Base-by-base conservation (phyloP, 352 stramenopile species). In the Stephanocyclus meneghinianus region DNA sequence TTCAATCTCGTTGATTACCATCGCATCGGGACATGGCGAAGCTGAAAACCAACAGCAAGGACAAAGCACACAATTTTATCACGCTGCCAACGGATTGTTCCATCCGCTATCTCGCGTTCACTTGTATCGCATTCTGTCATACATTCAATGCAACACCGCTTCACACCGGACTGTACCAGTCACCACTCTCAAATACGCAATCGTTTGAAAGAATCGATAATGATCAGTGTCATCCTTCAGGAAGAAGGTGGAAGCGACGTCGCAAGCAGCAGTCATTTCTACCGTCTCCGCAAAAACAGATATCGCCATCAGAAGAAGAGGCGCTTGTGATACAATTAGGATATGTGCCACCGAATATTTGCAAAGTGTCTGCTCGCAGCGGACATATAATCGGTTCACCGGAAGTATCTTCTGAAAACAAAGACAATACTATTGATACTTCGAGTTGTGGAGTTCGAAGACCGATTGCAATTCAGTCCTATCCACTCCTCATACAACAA, bases 401-500 rank as follows among this genome's bases (percentile, higher is more conserved):
- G 2, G 8, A 16, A 7, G 3, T 32, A 32, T 37, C 6, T 15
- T 37, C 13, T 16, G 29, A 8, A 61, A 5, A 16, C 15, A 61
- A 32, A 30, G 32, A 66, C 15, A 57, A 37, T 2, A 21, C 21
- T 15, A 69, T 80, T 18, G 75, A 79, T 47, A 79, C 65, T 16
- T 70, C 63, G 18, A 78, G 53, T 18, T 48, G 26, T 47, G 70
- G 65, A n/a, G 37, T 70, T 59, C 51, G 71, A 16, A 76, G 70
- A 74, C 84, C 87, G 15, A 73, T 92, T 71, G 84, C 87, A 13
- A 87, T 92, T 18, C 66, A 85, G 70, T 90, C 82, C 5, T 92
- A 92, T 77, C 83, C 84, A 37, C 71, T 92, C 1, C 55, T 84
- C 0, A 45, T 77, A 13, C 69, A 80, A 66, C 21, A 63, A 63